Base-by-base conservation (phyloP, 176 grass and related monocot species). In the Musa itinerans region DNA sequence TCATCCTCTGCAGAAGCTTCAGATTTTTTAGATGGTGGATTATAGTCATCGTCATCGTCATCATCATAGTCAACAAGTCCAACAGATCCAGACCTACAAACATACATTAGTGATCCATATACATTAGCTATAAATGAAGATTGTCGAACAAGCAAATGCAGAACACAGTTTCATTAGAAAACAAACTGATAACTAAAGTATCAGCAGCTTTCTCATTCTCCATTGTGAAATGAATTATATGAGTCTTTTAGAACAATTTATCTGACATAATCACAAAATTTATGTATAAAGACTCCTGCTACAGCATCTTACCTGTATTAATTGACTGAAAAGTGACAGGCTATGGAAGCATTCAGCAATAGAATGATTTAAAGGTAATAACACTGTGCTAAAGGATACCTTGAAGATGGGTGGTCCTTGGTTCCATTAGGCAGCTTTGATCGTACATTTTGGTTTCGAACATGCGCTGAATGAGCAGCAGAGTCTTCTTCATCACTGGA, bases 401-500 rank as follows among this genome's bases (percentile, higher is more conserved):
- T 90, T n/a, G 65, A 49, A 80, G 83, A 74, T 22, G 76, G 52
- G 63, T 86, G 66, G 74, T 83, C 76, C 87, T 92, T 92, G 56
- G 49, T 84, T 78, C 96, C 91, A 71, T 99, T 99, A 56, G 91
- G 70, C 29, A 85, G n/a, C 64, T 81, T 87, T 75, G 79, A 54
- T 21, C 67, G 81, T 72, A 65, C 79, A 53, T 85, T 78, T 86
- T 83, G 83, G 65, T 82, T 82, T 9, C 73, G 68, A 54, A 52
- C 62, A 65, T 72, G 76, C 55, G 29, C 72, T 19, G 66, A 68
- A 65, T 61, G 63, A 78, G 75, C 80, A 84, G 74, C 48, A 69
- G 86, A 88, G 76, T 90, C 79, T 80, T 92, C 93, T 85, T 86
- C 85, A 10, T 87, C 78, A 66, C 93, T 96, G 63, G 48, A 86